These are phyloP conservation scores for Penicillium griseofulvum DNA, from an alignment of 2,329 filamentous ascomycete species.

Conservation along the genomic window DNA sequence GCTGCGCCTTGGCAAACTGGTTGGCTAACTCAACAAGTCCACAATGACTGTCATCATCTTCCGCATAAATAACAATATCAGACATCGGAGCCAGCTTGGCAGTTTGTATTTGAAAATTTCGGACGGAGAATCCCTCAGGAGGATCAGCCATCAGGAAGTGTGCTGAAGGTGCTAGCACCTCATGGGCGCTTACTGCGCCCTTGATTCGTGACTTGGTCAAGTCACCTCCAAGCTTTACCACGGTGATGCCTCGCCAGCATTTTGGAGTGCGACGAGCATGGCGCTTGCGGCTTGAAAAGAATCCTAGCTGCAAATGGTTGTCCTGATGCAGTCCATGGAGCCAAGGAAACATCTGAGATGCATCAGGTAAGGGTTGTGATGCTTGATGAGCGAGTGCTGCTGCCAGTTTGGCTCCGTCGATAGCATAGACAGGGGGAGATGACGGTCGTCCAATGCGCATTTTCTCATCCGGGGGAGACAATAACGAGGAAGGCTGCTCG, in stretches of 20 bases:
- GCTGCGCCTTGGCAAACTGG: slow-evolving; percentile 71
- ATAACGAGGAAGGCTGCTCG: slow-evolving; percentile 63
- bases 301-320: slow-evolving; percentile 84
- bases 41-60: slow-evolving; percentile 60
- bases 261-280: slow-evolving; percentile 67
- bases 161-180: slow-evolving; percentile 64
- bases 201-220: slow-evolving; percentile 73
- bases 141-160: slow-evolving; percentile 82
- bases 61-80: slow-evolving; percentile 89
- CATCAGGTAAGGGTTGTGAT: slow-evolving; percentile 76
- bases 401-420: slow-evolving; percentile 66
- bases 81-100: slow-evolving; percentile 84
- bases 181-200: slow-evolving; percentile 78
- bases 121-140: slow-evolving; percentile 84
- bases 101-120: slow-evolving; percentile 95
- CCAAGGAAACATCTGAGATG: slow-evolving; percentile 91
- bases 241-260: slow-evolving; percentile 75
- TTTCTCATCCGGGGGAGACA: slow-evolving; percentile 70
- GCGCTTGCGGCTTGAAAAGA: slow-evolving; percentile 77
- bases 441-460: slow-evolving; percentile 55
- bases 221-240: slow-evolving; percentile 87
- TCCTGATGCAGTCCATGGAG: slow-evolving; percentile 86
- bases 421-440: slow-evolving; percentile 61
- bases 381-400: slow-evolving; percentile 73
- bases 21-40: slow-evolving; percentile 65